phyloP scores from a whole-genome alignment of 2,329 filamentous ascomycete genomes.

The Pseudopyricularia javanii region DNA sequence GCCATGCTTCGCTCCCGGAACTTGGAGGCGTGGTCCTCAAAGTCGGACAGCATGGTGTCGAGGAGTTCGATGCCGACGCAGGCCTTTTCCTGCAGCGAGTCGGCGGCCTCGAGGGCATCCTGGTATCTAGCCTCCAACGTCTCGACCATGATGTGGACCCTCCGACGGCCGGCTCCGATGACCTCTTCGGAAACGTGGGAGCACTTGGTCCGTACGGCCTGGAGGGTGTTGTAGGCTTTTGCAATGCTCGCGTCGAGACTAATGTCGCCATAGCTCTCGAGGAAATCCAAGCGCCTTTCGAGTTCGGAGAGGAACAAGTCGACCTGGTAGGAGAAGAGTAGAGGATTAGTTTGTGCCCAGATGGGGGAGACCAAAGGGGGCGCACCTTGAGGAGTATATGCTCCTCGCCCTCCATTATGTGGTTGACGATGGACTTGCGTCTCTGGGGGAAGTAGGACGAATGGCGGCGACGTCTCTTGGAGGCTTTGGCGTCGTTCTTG shows the following conservation, averaged over 20 bases:
- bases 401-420: slow-evolving; percentile 52
- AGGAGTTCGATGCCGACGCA: slow-evolving; percentile 76
- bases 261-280: slow-evolving; percentile 78
- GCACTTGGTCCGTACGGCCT: slow-evolving; percentile 78
- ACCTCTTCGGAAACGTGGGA: slow-evolving; percentile 83
- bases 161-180: slow-evolving; percentile 71
- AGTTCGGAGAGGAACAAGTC: slow-evolving; percentile 77
- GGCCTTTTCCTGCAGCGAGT: slow-evolving; percentile 84
- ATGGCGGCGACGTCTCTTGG: slow-evolving; percentile 32
- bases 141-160: slow-evolving; percentile 82
- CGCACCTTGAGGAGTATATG: slow-evolving; percentile 43
- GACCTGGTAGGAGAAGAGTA: slow-evolving; percentile 31
- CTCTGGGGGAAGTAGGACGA: slow-evolving; percentile 43
- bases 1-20: slow-evolving; percentile 65
- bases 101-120: slow-evolving; percentile 71
- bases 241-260: slow-evolving; percentile 75
- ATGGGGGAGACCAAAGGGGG: neutral
- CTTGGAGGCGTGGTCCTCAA: slow-evolving; percentile 72
- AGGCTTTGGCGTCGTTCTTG: slow-evolving; percentile 15
- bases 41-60: slow-evolving; percentile 72
- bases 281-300: slow-evolving; percentile 72
- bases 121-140: slow-evolving; percentile 82
- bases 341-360: neutral
- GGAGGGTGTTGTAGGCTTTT: slow-evolving; percentile 73
- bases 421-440: slow-evolving; percentile 45